Evolutionary conservation across 1,139 yeast genomes (phyloP).

Genomic region (Diutina catenulata): DNA sequence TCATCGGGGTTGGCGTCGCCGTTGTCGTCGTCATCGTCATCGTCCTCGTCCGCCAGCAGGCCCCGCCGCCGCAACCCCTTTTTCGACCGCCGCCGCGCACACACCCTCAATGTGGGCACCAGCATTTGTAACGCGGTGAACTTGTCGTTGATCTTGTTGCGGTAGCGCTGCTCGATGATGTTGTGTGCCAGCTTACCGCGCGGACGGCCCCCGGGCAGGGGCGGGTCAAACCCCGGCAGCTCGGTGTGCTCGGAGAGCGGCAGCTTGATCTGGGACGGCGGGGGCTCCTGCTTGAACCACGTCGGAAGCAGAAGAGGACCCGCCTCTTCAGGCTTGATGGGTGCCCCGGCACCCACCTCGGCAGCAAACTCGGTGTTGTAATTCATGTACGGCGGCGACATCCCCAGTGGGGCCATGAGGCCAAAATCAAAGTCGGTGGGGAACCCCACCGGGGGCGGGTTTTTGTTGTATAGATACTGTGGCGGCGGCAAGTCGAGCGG

Average conservation of each 20-base stretch:
- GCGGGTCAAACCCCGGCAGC: not conserved
- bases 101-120: constrained; percentile 30
- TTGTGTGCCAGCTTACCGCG: constrained; percentile 19
- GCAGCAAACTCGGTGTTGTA: not conserved
- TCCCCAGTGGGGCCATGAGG: constrained; percentile 7
- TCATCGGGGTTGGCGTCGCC: constrained; percentile 11
- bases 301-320: not conserved
- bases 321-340: not conserved
- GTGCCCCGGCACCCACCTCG: not conserved
- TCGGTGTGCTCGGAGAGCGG: not conserved
- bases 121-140: constrained; percentile 28
- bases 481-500: not conserved
- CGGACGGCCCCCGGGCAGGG: not conserved
- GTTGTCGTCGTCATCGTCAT: constrained; percentile 7
- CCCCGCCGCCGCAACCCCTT: constrained; percentile 7
- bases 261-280: not conserved
- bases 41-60: constrained; percentile 12
- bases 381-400: not conserved
- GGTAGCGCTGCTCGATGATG: constrained; percentile 33
- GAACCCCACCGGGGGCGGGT: constrained; percentile 9
- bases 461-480: constrained; percentile 1
- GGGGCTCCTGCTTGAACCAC: not conserved
- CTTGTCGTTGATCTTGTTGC: constrained; percentile 35
- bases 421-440: constrained; percentile 25
- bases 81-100: constrained; percentile 15